A percentile compares a stretch with the other conserved stretches of the same genome.
Conservation (phyloP, 1,284 basidiomycete species). For the Austroboletus olivaceoglutinosus region DNA sequence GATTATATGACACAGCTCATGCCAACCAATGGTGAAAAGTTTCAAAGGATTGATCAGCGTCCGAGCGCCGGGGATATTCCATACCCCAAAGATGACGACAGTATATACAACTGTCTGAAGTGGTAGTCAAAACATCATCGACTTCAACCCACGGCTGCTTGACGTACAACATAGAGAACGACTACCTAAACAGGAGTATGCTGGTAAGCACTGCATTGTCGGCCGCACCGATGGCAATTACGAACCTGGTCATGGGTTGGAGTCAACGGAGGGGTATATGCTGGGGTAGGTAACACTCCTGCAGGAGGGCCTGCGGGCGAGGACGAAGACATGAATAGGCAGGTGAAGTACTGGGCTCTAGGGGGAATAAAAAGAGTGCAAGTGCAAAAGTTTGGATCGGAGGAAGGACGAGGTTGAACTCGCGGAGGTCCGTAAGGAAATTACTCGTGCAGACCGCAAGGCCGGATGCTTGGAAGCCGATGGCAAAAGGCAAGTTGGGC, state of each 20-base stretch:
- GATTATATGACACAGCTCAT: constrained; percentile 79
- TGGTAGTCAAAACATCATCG: constrained; percentile 10
- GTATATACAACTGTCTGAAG: constrained; percentile 71
- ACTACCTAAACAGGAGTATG: constrained; percentile 45
- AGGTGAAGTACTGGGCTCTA: constrained; percentile 18
- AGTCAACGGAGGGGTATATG: constrained; percentile 29
- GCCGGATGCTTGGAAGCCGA: constrained; percentile 13
- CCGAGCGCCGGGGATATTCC: constrained; percentile 76
- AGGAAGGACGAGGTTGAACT: constrained; percentile 11
- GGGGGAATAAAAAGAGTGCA: constrained; percentile 2
- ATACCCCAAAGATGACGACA: constrained; percentile 77
- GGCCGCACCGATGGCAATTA: constrained; percentile 16
- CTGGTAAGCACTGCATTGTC: constrained; percentile 27
- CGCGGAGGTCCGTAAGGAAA: constrained; percentile 20
- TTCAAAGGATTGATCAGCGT: constrained; percentile 77
- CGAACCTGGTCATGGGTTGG: constrained; percentile 45
- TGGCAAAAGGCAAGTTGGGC: constrained; percentile 9
- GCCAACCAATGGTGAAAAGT: constrained; percentile 79
- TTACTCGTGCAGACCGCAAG: constrained; percentile 36
- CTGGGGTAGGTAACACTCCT: constrained; percentile 24
- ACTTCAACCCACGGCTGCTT: too few species aligned
- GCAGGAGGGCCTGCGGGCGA: constrained; percentile 33
- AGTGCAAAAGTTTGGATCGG: constrained; percentile 20
- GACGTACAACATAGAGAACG: constrained; percentile 70
- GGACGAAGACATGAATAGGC: constrained; percentile 30